A percentile compares a stretch with the other conserved stretches of the same genome.
Conservation (phyloP, 805 yeast species). For the Yarrowia sp. region DNA sequence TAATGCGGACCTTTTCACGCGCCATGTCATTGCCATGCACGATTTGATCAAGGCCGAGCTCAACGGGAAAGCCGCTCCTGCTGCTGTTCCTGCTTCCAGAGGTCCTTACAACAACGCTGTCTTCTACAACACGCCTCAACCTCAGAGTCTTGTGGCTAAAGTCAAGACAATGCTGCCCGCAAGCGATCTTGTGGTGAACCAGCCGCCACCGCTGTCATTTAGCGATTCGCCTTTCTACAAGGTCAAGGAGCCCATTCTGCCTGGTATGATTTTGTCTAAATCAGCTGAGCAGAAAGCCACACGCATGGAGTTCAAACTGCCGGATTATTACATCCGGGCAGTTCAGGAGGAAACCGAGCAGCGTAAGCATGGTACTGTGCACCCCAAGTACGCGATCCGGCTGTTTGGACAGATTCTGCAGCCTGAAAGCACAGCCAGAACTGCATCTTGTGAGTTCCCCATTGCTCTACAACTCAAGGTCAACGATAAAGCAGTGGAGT, state of each 20-base stretch:
- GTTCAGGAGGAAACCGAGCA: slow-evolving; percentile 14
- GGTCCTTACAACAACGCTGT: not conserved
- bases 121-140: not conserved
- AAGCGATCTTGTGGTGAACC: not conserved
- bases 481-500: slow-evolving; percentile 52
- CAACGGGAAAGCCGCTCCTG: not conserved
- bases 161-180: not conserved
- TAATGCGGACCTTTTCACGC: not conserved
- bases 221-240: not conserved
- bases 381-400: slow-evolving; percentile 29
- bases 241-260: not conserved
- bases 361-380: not conserved
- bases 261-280: not conserved
- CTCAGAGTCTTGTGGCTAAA: not conserved
- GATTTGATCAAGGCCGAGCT: slow-evolving; percentile 1
- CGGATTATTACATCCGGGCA: not conserved
- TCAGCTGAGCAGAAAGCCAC: not conserved
- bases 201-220: not conserved
- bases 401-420: slow-evolving; percentile 41
- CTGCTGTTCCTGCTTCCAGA: not conserved
- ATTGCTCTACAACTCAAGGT: slow-evolving; percentile 64
- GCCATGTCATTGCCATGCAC: not conserved
- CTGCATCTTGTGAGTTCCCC: slow-evolving; percentile 50
- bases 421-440: not conserved
- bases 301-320: slow-evolving; percentile 7